Evolutionary conservation across 176 grass and related monocot species (phyloP).

Genomic region (Phoenix dactylifera): DNA sequence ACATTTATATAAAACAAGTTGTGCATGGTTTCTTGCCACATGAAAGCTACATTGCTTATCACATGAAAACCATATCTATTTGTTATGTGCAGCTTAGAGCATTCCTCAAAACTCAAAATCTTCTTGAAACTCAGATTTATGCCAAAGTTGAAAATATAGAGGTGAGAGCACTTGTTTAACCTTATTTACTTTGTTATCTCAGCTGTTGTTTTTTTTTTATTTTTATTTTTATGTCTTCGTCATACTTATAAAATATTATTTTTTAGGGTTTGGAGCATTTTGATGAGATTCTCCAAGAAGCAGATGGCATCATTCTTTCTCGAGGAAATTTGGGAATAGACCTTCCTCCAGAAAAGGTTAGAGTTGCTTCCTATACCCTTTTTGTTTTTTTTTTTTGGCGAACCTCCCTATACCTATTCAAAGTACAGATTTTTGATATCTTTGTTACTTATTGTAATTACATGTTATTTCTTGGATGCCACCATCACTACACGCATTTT

Average conservation of each 20-base stretch:
- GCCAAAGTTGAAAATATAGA: constrained; percentile 85
- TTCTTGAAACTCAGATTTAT: constrained; percentile 78
- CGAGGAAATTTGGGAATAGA: constrained; percentile 82
- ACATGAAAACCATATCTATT: constrained; percentile 6
- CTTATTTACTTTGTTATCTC: too few relatives aligned
- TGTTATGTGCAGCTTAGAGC: constrained; percentile 62
- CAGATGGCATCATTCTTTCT: constrained; percentile 82
- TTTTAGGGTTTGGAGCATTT: constrained; percentile 90
- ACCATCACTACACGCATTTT: too few relatives aligned
- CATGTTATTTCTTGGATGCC: too few relatives aligned
- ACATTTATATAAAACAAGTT: not conserved
- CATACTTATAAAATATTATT: not conserved
- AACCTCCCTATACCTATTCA: not conserved
- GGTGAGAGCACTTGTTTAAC: constrained; percentile 22
- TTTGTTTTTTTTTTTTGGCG: not conserved
- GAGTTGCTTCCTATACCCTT: too few relatives aligned
- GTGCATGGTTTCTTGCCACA: not conserved
- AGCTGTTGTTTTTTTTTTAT: too few relatives aligned
- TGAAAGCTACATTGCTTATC: not conserved
- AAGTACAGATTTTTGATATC: not conserved
- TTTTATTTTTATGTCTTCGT: too few relatives aligned
- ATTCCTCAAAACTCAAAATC: constrained; percentile 59
- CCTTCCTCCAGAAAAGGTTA: constrained; percentile 87
- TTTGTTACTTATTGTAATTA: too few relatives aligned
- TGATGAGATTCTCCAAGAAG: constrained; percentile 94